Evolutionary conservation across 164 flowering plant species (phyloP).

Genomic region (Berberis thunbergii): DNA sequence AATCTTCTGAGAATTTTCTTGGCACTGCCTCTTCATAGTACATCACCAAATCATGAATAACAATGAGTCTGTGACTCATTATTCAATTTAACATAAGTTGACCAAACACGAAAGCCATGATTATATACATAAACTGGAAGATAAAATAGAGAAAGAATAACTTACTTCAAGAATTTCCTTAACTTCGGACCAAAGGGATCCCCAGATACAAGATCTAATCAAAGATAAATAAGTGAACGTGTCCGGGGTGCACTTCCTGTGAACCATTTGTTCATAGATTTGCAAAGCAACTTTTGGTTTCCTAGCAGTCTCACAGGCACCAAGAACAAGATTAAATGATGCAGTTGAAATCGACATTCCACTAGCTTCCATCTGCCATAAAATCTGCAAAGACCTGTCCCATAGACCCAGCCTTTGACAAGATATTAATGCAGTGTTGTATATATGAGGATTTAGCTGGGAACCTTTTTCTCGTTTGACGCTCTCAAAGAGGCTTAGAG

Average conservation of each 20-base stretch:
- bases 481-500: slow-evolving; percentile 55
- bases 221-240: slow-evolving; percentile 66
- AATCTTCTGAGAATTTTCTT: no score
- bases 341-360: slow-evolving; percentile 37
- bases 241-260: slow-evolving; percentile 50
- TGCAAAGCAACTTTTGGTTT: slow-evolving; percentile 71
- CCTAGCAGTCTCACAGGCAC: slow-evolving; percentile 78
- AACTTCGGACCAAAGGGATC: slow-evolving; percentile 66
- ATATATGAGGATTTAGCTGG: slow-evolving; percentile 42
- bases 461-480: slow-evolving; percentile 30
- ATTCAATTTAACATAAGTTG: neutral
- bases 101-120: neutral
- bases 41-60: no score
- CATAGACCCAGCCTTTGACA: slow-evolving; percentile 70
- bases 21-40: no score
- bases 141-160: neutral
- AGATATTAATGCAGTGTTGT: slow-evolving; percentile 58
- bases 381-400: slow-evolving; percentile 70
- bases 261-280: slow-evolving; percentile 77
- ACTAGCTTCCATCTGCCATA: slow-evolving; percentile 78
- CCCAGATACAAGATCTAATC: slow-evolving; percentile 76
- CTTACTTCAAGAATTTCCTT: slow-evolving; percentile 64
- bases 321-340: slow-evolving; percentile 72
- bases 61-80: no score
- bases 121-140: neutral